Evolutionary conservation across 306 rosid species (phyloP).

Genomic region (Gastrolobium villosum): DNA sequence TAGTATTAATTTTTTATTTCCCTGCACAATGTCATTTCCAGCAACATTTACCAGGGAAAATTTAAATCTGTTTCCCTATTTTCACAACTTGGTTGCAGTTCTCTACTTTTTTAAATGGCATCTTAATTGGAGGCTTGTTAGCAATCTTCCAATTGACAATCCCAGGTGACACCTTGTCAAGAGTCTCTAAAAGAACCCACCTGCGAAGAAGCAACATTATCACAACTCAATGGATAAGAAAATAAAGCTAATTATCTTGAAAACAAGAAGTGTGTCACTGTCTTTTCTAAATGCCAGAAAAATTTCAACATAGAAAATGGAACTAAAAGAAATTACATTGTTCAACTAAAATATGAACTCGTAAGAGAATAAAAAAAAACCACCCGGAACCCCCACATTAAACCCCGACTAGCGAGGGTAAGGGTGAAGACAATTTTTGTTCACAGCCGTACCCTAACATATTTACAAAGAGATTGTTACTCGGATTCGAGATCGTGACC

Average conservation of each 20-base stretch:
- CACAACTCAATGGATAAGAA: conserved; percentile 32
- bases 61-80: conserved; percentile 88
- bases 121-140: conserved; percentile 95
- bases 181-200: conserved; percentile 91
- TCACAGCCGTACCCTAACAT: too few species aligned
- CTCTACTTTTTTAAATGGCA: conserved; percentile 99
- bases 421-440: too few species aligned
- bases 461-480: too few species aligned
- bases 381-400: too few species aligned
- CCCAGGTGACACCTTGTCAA: conserved; percentile 92
- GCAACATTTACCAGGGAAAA: conserved; percentile 96
- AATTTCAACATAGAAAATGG: conserved; percentile 14
- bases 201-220: conserved; percentile 55
- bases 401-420: too few species aligned
- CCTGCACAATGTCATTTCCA: conserved; percentile 97
- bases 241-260: not conserved
- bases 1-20: conserved; percentile 87
- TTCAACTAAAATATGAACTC: not conserved
- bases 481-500: too few species aligned
- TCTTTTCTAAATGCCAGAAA: conserved; percentile 2
- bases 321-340: conserved; percentile 17
- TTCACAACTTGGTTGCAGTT: conserved; percentile 97
- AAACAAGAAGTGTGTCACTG: not conserved
- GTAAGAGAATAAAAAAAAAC: not conserved
- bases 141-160: conserved; percentile 96